Evolutionary conservation across 805 yeast species (phyloP).

Genomic region (Spathaspora arborariae): DNA sequence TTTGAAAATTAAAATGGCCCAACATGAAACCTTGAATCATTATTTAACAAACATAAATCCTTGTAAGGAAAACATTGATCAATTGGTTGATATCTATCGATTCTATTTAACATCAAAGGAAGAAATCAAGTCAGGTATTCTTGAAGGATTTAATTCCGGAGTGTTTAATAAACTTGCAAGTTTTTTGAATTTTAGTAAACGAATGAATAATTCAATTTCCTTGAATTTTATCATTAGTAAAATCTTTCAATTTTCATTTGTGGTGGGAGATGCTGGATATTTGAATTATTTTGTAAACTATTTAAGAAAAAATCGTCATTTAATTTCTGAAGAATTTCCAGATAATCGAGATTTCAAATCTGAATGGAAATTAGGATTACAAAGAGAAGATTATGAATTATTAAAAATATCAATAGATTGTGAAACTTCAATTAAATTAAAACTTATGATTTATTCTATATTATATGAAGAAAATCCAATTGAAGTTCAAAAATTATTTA

Average conservation of each 20-base stretch:
- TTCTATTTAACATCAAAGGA: constrained; percentile 54
- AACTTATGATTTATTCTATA: constrained; percentile 38
- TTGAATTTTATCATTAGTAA: constrained; percentile 34
- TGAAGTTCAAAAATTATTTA: constrained; percentile 20
- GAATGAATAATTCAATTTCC: constrained; percentile 49
- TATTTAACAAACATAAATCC: constrained; percentile 44
- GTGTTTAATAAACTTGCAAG: constrained; percentile 67
- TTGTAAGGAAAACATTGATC: constrained; percentile 32
- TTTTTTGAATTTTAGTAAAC: constrained; percentile 55
- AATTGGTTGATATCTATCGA: constrained; percentile 29
- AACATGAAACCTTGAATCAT: constrained; percentile 64
- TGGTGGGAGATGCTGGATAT: constrained; percentile 29
- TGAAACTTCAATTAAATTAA: constrained; percentile 30
- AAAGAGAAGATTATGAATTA: constrained; percentile 18
- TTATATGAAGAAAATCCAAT: constrained; percentile 28
- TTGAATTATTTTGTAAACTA: constrained; percentile 21
- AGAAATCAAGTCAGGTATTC: constrained; percentile 48
- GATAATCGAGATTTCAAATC: constrained; percentile 63
- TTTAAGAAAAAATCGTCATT: constrained; percentile 13
- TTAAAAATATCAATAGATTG: constrained; percentile 7
- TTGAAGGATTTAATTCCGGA: constrained; percentile 52
- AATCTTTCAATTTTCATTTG: constrained; percentile 29
- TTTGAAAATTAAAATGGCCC: constrained; percentile 69
- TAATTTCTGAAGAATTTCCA: constrained; percentile 7
- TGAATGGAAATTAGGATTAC: constrained; percentile 48